Conservation (phyloP, 2,329 filamentous ascomycete species). For the Ophiostoma quercus region DNA sequence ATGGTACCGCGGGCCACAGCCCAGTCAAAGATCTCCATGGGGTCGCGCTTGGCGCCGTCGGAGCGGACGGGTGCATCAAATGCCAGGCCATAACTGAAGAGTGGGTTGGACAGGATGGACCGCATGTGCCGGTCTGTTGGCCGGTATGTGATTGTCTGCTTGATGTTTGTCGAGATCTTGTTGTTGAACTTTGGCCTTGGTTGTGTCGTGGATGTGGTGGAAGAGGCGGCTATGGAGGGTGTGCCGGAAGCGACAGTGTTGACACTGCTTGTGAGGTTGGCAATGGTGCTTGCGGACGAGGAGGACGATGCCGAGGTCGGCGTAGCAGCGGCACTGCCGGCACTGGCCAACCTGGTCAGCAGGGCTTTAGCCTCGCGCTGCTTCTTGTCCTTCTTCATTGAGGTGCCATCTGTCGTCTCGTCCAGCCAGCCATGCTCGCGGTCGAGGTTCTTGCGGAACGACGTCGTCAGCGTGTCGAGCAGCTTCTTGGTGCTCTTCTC, state of each 20-base stretch:
- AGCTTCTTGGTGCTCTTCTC: constrained; percentile 49
- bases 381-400: constrained; percentile 4
- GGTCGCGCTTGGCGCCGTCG: constrained; percentile 34
- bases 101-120: constrained; percentile 52
- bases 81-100: constrained; percentile 43
- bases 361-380: background rate
- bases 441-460: constrained; percentile 55
- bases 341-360: background rate
- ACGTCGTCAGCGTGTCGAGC: constrained; percentile 51
- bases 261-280: constrained; percentile 5
- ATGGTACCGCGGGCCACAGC: constrained; percentile 54
- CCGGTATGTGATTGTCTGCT: constrained; percentile 31
- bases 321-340: background rate
- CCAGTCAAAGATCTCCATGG: constrained; percentile 52
- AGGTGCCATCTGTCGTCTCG: constrained; percentile 29
- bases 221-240: background rate
- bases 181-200: background rate
- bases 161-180: background rate
- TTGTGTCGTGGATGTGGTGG: background rate
- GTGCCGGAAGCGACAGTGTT: background rate
- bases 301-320: background rate
- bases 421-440: constrained; percentile 48
- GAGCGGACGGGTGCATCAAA: constrained; percentile 27
- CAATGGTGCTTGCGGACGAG: background rate
- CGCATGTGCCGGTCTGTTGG: constrained; percentile 50